Percentiles rank a stretch among this genome's conserved stretches.
These are phyloP conservation scores for Botrytis squamosa DNA, from an alignment of 2,329 filamentous ascomycete genomes.

Conservation along the genomic window DNA sequence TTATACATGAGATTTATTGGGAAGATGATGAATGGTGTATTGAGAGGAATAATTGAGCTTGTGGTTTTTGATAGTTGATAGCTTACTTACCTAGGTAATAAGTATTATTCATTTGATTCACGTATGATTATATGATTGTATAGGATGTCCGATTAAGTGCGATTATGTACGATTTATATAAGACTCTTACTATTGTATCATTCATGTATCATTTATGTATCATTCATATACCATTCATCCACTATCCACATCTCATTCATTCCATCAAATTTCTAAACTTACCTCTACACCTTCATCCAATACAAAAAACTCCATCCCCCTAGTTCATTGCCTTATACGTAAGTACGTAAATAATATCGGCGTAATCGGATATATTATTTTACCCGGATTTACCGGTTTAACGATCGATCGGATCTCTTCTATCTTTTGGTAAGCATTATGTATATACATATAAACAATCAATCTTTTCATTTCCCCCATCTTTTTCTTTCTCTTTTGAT, in stretches of 20 bases:
- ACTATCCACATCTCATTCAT: not conserved
- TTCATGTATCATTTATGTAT: no score
- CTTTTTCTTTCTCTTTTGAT: not conserved
- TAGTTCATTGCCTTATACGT: not conserved
- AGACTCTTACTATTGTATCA: no score
- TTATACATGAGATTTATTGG: not conserved
- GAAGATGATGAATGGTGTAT: not conserved
- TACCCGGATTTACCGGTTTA: not conserved
- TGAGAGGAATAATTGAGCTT: not conserved
- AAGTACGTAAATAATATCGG: no score
- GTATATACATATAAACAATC: not conserved
- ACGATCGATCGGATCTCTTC: not conserved
- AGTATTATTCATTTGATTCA: not conserved
- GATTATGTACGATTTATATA: no score
- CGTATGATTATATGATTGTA: no score
- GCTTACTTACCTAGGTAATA: not conserved
- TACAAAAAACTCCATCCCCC: not conserved
- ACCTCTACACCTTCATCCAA: not conserved
- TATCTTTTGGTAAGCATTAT: not conserved
- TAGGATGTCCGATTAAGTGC: no score
- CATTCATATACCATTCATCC: no score
- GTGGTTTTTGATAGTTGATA: not conserved
- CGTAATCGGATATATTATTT: not conserved
- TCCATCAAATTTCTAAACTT: not conserved
- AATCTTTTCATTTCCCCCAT: not conserved